Percentiles rank a stretch among this genome's conserved stretches.
These are phyloP conservation scores for Hippophae tibetana DNA, from an alignment of 306 rosid genomes.

Conservation along the genomic window DNA sequence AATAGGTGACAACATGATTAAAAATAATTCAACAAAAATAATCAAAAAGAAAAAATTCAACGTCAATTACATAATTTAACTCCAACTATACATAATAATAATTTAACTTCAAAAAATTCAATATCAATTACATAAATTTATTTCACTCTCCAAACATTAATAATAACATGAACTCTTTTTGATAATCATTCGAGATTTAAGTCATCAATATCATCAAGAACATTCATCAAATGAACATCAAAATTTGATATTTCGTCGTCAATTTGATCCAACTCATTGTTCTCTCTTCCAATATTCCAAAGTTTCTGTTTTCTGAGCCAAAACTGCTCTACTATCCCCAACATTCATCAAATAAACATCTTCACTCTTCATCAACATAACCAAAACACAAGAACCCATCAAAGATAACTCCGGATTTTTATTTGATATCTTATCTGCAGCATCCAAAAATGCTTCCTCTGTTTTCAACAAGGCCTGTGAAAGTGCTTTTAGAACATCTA, in stretches of 20 bases:
- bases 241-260: slow-evolving; percentile 25
- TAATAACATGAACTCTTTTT: too few relatives aligned
- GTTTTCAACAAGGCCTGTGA: slow-evolving; percentile 50
- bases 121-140: too few relatives aligned
- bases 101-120: too few relatives aligned
- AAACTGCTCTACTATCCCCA: slow-evolving; percentile 69
- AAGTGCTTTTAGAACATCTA: slow-evolving; percentile 46
- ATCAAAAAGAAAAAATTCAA: too few relatives aligned
- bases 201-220: too few relatives aligned
- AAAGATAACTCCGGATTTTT: slow-evolving; percentile 65
- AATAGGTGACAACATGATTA: too few relatives aligned
- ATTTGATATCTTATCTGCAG: slow-evolving; percentile 35
- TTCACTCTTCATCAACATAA: slow-evolving; percentile 76
- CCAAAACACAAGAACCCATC: slow-evolving; percentile 91
- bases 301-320: slow-evolving; percentile 34
- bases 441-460: slow-evolving; percentile 48
- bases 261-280: slow-evolving; percentile 18
- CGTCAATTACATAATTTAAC: too few relatives aligned
- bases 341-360: slow-evolving; percentile 85
- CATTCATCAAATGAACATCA: too few relatives aligned
- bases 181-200: too few relatives aligned
- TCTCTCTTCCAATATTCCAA: slow-evolving; percentile 7
- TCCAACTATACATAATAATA: too few relatives aligned
- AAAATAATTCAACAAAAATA: too few relatives aligned
- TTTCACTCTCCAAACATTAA: too few relatives aligned